Percentiles rank a stretch among this genome's conserved stretches.
phyloP scores from a whole-genome alignment of 2,329 filamentous ascomycete genomes.

The Scedosporium dehoogii region DNA sequence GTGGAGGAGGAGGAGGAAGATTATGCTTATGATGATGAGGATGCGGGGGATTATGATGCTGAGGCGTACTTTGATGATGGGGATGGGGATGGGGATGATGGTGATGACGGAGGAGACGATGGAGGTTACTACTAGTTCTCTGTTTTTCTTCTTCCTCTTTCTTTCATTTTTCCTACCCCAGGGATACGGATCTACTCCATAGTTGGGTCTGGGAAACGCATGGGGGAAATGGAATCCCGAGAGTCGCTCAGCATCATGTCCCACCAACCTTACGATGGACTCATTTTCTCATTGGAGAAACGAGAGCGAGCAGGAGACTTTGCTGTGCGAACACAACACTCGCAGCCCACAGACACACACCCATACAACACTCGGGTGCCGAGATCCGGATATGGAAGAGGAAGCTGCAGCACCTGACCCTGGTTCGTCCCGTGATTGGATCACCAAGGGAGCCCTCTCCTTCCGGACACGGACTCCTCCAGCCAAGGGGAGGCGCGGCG shows the following conservation, averaged over 20 bases:
- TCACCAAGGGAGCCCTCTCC: background rate
- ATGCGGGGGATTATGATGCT: conserved; percentile 51
- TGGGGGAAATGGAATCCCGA: background rate
- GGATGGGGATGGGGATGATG: conserved; percentile 42
- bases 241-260: background rate
- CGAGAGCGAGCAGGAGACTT: background rate
- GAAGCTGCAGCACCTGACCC: background rate
- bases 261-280: no score
- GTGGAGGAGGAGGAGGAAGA: conserved; percentile 44
- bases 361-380: background rate
- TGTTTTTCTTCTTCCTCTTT: background rate
- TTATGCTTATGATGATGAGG: conserved; percentile 45
- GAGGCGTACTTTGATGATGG: conserved; percentile 52
- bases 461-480: background rate
- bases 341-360: background rate
- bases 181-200: no score
- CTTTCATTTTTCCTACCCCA: background rate
- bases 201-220: background rate
- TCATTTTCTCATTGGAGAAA: background rate
- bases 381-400: background rate
- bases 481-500: background rate
- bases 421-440: background rate
- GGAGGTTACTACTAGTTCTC: conserved; percentile 1
- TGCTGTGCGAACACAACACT: background rate
- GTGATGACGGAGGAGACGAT: conserved; percentile 35